phyloP scores from a whole-genome alignment of 345 rosid species.

The Durio zibethinus region DNA sequence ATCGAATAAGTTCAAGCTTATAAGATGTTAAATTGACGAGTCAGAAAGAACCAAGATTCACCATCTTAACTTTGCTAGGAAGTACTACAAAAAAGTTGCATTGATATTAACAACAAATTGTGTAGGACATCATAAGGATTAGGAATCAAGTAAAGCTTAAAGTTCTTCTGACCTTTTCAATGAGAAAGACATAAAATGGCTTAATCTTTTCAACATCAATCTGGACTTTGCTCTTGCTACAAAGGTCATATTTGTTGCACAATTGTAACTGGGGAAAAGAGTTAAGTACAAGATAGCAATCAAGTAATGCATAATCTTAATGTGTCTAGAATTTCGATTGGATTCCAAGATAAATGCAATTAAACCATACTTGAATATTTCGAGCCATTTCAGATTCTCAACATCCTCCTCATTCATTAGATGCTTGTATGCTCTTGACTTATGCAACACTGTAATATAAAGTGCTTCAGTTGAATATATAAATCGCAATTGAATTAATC shows the following conservation, averaged over 20 bases:
- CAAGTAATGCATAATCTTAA: background rate
- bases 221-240: slow-evolving; percentile 60
- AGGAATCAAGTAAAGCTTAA: background rate
- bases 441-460: slow-evolving; percentile 45
- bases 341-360: background rate
- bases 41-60: slow-evolving; percentile 13
- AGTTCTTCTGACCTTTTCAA: slow-evolving; percentile 36
- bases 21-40: background rate
- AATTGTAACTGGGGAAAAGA: background rate
- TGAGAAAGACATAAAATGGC: slow-evolving; percentile 57
- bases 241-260: slow-evolving; percentile 60
- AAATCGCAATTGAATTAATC: background rate
- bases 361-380: slow-evolving; percentile 50
- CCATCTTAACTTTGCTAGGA: slow-evolving; percentile 41
- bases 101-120: background rate
- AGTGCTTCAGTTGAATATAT: background rate
- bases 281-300: background rate
- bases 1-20: no score
- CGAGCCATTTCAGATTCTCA: slow-evolving; percentile 59
- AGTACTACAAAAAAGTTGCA: slow-evolving; percentile 29
- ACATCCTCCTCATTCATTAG: slow-evolving; percentile 61
- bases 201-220: slow-evolving; percentile 56
- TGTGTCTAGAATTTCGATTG: no score
- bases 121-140: background rate
- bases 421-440: slow-evolving; percentile 44